These are phyloP conservation scores for Exophiala oligosperma DNA, from an alignment of 2,329 filamentous ascomycete species.

Conservation along the genomic window DNA sequence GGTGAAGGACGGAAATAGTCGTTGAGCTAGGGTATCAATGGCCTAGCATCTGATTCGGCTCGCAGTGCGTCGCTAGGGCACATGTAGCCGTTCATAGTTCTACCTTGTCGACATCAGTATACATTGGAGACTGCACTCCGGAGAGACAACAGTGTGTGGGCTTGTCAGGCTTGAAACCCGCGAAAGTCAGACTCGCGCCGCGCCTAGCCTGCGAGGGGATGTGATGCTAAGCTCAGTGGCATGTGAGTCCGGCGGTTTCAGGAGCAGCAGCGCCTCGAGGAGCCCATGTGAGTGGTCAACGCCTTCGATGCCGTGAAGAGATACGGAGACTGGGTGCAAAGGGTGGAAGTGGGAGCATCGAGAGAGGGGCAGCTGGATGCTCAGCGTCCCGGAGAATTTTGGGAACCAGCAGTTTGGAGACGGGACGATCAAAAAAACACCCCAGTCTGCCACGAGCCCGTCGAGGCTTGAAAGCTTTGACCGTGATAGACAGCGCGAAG, in stretches of 20 bases:
- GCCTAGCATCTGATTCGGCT: conserved; percentile 10
- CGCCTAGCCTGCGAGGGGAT: conserved; percentile 21
- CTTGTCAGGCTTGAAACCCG: not conserved
- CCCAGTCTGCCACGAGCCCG: conserved; percentile 21
- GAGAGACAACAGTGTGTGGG: conserved; percentile 1
- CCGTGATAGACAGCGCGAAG: conserved; percentile 8
- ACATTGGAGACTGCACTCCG: not conserved
- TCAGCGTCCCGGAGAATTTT: conserved; percentile 21
- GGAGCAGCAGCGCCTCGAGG: conserved; percentile 24
- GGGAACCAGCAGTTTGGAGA: conserved; percentile 21
- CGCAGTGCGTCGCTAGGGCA: conserved; percentile 12
- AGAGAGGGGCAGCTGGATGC: not conserved
- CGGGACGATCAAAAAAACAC: not conserved
- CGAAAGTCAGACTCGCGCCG: conserved; percentile 21
- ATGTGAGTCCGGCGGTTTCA: conserved; percentile 22
- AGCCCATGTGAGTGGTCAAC: conserved; percentile 15
- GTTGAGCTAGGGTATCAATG: conserved; percentile 4
- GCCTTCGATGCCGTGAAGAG: not conserved
- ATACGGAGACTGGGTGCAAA: not conserved
- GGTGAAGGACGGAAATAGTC: conserved; percentile 1
- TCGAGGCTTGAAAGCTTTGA: conserved; percentile 5
- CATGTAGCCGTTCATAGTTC: conserved; percentile 9
- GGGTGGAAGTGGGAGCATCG: not conserved
- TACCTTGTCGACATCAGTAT: conserved; percentile 2
- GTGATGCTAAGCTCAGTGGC: conserved; percentile 20